Evolutionary conservation across 768 basidiomycete species (phyloP).

Genomic region (Podaxis sp.): DNA sequence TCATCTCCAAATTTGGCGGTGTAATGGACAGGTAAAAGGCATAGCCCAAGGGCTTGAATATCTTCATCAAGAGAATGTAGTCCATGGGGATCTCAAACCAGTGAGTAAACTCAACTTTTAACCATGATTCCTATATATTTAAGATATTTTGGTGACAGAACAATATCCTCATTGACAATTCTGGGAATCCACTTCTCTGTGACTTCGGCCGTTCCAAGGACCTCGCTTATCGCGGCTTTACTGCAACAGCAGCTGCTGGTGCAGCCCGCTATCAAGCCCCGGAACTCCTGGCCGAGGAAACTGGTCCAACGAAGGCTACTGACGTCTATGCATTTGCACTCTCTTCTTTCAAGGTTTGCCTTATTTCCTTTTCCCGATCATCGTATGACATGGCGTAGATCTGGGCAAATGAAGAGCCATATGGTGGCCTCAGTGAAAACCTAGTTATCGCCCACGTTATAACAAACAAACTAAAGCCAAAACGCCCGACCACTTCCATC

Average conservation of each 20-base stretch:
- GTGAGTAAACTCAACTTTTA: background rate
- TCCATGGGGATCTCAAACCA: constrained; percentile 15
- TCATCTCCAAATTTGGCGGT: background rate
- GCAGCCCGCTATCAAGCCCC: constrained; percentile 19
- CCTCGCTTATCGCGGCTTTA: constrained; percentile 14
- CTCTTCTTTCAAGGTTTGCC: background rate
- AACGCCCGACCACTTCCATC: too few relatives aligned
- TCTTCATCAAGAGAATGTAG: constrained; percentile 18
- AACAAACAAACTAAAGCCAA: too few relatives aligned
- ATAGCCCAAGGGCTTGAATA: constrained; percentile 19
- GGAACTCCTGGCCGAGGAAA: constrained; percentile 11
- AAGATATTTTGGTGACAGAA: background rate
- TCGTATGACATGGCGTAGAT: background rate
- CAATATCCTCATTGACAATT: background rate
- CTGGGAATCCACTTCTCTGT: constrained; percentile 3
- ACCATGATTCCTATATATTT: background rate
- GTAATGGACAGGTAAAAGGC: constrained; percentile 17
- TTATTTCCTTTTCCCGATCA: background rate
- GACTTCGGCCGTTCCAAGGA: constrained; percentile 23
- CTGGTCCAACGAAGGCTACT: constrained; percentile 15
- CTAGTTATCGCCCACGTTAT: too few relatives aligned
- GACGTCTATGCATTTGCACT: constrained; percentile 22
- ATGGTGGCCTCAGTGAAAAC: too few relatives aligned
- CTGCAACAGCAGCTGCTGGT: constrained; percentile 17
- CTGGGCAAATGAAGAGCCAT: background rate